Evolutionary conservation across 2,329 filamentous ascomycete species (phyloP), one percentile per base, ranked within the genome.

Genomic region (Ophiobolus disseminans): DNA sequence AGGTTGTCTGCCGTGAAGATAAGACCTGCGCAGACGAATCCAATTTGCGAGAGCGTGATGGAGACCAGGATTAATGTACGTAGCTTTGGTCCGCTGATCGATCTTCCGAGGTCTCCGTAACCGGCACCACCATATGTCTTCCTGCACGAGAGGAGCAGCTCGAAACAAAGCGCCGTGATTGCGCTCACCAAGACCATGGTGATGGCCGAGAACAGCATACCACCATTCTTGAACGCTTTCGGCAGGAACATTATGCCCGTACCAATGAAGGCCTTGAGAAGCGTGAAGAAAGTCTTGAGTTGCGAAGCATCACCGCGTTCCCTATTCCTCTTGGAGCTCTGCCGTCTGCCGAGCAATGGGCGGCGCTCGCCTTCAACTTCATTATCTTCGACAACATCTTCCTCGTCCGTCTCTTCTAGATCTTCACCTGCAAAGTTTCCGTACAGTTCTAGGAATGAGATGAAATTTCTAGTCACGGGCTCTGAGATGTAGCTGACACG

Each of bases 191-290:
- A 73, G 36, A 91, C 72, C 57, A 91, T 80, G 0, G 86, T 86
- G 40, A 90, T 73, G 0, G 85, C 86, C 0, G 88, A 90, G 66
- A 91, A 91, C 9, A 90, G 75, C 41, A 91, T 86, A 19, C 88
- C 88, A 26, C 88, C 88, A 57, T 91, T 91, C 63, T 84, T 84
- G 73, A 91, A 91, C 0, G 88, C 88, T 66, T 90, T 91, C 37
- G 88, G 88, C 35, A 91, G 70, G 65, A 91, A 91, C 85, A 91
- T 90, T 69, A 91, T 91, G 52, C 88, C 88, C 0, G 88, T 91
- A 38, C 88, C 88, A 43, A 91, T 82, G 62, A 91, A 91, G 1
- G 88, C 88, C 70, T 91, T 91, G 41, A 91, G 76, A 8, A 91
- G 77, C 0, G 88, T 91, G 69, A 91, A 90, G 73, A 91, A 91